A percentile compares a stretch with the other conserved stretches of the same genome.
These are phyloP conservation scores for Penicillium sp. DNA, from an alignment of 2,329 filamentous ascomycete species.

Conservation along the genomic window DNA sequence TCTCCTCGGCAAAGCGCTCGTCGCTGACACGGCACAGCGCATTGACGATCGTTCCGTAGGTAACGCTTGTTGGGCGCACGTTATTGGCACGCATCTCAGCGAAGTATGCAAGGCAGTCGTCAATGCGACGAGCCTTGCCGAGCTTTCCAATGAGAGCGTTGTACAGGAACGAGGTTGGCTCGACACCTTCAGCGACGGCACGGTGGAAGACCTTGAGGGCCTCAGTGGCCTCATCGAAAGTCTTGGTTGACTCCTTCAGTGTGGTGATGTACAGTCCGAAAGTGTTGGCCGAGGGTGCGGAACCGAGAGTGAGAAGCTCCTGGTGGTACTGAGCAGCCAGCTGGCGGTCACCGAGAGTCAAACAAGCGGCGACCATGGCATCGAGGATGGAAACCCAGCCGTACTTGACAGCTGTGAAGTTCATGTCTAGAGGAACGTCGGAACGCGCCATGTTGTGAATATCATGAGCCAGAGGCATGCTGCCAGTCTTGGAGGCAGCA, in stretches of 20 bases:
- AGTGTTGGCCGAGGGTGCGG: conserved; percentile 92
- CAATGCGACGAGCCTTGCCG: conserved; percentile 94
- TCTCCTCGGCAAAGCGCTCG: conserved; percentile 94
- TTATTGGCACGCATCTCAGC: conserved; percentile 92
- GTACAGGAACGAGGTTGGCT: conserved; percentile 95
- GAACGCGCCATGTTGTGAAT: conserved; percentile 85
- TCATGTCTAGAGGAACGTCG: conserved; percentile 80
- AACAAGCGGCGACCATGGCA: conserved; percentile 90
- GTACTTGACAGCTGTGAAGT: conserved; percentile 86
- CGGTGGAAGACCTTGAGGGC: conserved; percentile 97
- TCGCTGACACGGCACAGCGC: conserved; percentile 95
- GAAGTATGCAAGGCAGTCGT: conserved; percentile 98
- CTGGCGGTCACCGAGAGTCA: conserved; percentile 77
- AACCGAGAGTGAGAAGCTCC: conserved; percentile 86
- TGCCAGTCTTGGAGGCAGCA: conserved; percentile 81
- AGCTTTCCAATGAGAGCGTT: conserved; percentile 98
- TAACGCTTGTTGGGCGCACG: conserved; percentile 94
- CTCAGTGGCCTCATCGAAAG: conserved; percentile 95
- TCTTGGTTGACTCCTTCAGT: conserved; percentile 94
- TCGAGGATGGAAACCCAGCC: conserved; percentile 97
- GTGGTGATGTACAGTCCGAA: conserved; percentile 99
- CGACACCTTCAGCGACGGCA: conserved; percentile 88
- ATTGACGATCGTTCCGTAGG: conserved; percentile 97
- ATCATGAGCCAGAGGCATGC: conserved; percentile 79
- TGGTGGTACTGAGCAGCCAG: conserved; percentile 86